phyloP scores from a whole-genome alignment of 176 grass and related monocot species.

The Elymus sibiricus region DNA sequence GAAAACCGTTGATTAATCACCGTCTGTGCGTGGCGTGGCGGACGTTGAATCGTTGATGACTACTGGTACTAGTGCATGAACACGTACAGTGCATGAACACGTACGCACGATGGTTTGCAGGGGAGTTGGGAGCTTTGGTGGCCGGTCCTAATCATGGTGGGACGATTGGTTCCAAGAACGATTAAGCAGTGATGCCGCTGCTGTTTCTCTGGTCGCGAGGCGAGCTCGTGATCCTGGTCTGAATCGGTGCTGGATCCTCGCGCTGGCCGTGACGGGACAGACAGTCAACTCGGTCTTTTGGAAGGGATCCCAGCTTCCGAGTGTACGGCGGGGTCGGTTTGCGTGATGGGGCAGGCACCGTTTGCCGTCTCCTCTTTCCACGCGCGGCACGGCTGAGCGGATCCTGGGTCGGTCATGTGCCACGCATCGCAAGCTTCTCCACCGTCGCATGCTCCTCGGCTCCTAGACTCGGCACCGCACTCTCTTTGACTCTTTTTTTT shows the following conservation, averaged over 20 bases:
- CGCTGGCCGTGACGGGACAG: neutral
- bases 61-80: too few species aligned
- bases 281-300: constrained; percentile 34
- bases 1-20: too few species aligned
- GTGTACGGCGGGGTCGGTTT: neutral
- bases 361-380: neutral
- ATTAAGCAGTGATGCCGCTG: neutral
- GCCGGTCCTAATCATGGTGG: constrained; percentile 24
- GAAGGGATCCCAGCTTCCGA: neutral
- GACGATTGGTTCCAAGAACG: neutral
- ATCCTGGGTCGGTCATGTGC: neutral
- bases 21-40: too few species aligned
- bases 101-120: neutral
- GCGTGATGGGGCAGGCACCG: neutral
- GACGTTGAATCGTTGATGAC: too few species aligned
- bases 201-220: neutral
- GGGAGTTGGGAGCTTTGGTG: neutral
- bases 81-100: neutral
- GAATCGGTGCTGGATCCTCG: neutral
- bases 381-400: neutral
- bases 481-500: too few species aligned
- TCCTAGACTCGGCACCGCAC: too few species aligned
- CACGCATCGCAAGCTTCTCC: too few species aligned
- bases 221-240: neutral
- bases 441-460: too few species aligned